Conservation (phyloP, 352 stramenopile species). For the Pelagophyceae sp. region DNA sequence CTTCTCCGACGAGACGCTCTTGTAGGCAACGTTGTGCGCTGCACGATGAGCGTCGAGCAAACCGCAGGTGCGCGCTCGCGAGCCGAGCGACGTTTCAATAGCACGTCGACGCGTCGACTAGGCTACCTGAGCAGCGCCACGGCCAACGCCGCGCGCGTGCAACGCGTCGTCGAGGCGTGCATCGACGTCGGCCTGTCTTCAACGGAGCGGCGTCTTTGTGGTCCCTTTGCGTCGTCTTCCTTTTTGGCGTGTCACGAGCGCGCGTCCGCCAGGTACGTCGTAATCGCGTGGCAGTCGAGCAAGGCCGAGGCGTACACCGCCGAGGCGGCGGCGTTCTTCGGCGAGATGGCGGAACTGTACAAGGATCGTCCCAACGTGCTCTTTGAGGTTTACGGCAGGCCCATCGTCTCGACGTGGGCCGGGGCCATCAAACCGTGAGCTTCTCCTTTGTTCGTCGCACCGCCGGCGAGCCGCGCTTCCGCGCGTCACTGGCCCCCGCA, state of each 20-base stretch:
- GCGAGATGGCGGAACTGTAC: not conserved
- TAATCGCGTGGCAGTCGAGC: slow-evolving; percentile 1
- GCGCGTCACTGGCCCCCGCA: not conserved
- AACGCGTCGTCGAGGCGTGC: not conserved
- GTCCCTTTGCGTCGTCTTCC: not conserved
- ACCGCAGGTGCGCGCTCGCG: too few relatives aligned
- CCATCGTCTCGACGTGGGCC: too few relatives aligned
- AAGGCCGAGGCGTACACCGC: not conserved
- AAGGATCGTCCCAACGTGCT: not conserved
- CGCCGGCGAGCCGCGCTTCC: not conserved
- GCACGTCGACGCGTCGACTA: too few relatives aligned
- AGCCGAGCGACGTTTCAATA: too few relatives aligned
- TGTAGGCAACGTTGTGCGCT: not conserved
- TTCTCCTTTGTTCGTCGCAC: not conserved
- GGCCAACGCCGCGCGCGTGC: not conserved
- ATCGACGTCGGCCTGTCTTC: slow-evolving; percentile 3
- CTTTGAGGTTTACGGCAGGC: too few relatives aligned
- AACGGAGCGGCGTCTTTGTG: not conserved
- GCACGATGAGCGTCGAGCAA: not conserved
- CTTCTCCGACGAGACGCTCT: not conserved
- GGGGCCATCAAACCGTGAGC: not conserved
- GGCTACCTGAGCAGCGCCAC: not conserved
- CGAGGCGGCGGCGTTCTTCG: not conserved
- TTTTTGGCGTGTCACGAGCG: too few relatives aligned
- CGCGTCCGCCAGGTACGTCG: slow-evolving; percentile 1